phyloP scores from a whole-genome alignment of 2,329 filamentous ascomycete species.

The Alternaria solani region DNA sequence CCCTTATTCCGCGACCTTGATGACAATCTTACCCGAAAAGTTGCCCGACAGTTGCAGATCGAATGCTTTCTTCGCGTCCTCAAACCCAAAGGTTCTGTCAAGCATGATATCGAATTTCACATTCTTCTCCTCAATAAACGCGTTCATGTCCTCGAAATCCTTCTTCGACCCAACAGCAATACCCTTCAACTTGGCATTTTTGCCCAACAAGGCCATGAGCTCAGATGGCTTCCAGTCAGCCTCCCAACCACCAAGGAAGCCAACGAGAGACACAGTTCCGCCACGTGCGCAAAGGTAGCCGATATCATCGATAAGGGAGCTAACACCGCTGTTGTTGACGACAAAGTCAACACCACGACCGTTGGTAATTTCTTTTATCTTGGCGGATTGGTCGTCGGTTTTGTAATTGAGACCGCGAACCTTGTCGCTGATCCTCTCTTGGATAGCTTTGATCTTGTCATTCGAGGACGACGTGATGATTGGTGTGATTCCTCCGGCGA shows the following conservation, averaged over 20 bases:
- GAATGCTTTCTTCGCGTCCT: slow-evolving; percentile 44
- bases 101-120: slow-evolving; percentile 41
- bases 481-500: slow-evolving; percentile 47
- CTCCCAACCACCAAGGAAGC: slow-evolving; percentile 30
- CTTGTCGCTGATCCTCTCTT: slow-evolving; percentile 35
- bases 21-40: slow-evolving; percentile 45
- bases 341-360: slow-evolving; percentile 56
- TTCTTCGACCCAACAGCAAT: slow-evolving; percentile 67
- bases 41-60: slow-evolving; percentile 47
- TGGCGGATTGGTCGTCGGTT: slow-evolving; percentile 62
- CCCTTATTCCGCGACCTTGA: slow-evolving; percentile 18
- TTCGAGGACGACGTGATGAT: slow-evolving; percentile 68
- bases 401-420: slow-evolving; percentile 66
- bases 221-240: slow-evolving; percentile 18
- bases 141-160: slow-evolving; percentile 52
- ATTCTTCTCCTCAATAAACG: slow-evolving; percentile 46
- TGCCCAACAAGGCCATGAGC: slow-evolving; percentile 29
- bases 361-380: slow-evolving; percentile 58
- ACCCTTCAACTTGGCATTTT: slow-evolving; percentile 46
- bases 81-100: slow-evolving; percentile 47
- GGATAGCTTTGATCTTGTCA: slow-evolving; percentile 60
- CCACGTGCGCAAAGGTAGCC: slow-evolving; percentile 18
- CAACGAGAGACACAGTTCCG: slow-evolving; percentile 36
- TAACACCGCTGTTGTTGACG: slow-evolving; percentile 50
- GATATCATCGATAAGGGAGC: slow-evolving; percentile 27